Evolutionary conservation across 1,284 basidiomycete genomes (phyloP).

Genomic region (Ustilago vetiveriae): DNA sequence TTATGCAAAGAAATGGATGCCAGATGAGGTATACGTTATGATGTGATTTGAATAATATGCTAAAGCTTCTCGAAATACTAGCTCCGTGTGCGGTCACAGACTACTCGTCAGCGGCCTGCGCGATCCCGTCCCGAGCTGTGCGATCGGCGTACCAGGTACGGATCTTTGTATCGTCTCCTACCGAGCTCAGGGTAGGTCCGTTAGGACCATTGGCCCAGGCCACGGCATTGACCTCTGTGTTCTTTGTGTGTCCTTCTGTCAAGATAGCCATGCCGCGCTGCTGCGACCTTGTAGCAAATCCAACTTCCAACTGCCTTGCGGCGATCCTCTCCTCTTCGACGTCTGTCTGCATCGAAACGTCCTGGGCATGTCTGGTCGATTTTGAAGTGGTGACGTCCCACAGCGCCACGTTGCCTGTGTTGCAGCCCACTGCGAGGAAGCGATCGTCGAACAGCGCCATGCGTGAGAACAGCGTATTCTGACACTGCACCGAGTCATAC

Average conservation of each 20-base stretch:
- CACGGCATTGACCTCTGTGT: slow-evolving; percentile 61
- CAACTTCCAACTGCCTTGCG: slow-evolving; percentile 18
- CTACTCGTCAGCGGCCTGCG: slow-evolving; percentile 7
- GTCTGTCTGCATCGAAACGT: slow-evolving; percentile 5
- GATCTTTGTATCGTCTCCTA: slow-evolving; percentile 59
- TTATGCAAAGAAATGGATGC: no score
- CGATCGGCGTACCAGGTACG: slow-evolving; percentile 69
- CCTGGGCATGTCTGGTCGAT: background rate
- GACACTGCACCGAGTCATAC: slow-evolving; percentile 54
- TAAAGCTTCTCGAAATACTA: no score
- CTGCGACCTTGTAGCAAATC: slow-evolving; percentile 24
- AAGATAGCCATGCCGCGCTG: slow-evolving; percentile 19
- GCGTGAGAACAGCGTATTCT: slow-evolving; percentile 63
- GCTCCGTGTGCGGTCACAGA: no score
- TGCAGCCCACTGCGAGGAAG: slow-evolving; percentile 62
- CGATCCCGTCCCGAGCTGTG: slow-evolving; percentile 1
- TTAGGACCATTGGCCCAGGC: slow-evolving; percentile 56
- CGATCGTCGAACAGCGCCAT: slow-evolving; percentile 60
- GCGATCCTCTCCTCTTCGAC: slow-evolving; percentile 21
- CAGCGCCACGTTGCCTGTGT: slow-evolving; percentile 58
- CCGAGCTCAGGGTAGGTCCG: slow-evolving; percentile 57
- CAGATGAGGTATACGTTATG: no score
- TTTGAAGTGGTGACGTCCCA: slow-evolving; percentile 49
- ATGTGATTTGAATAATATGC: background rate
- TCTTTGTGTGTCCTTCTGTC: slow-evolving; percentile 31